Conservation (phyloP, 129 eudicot genomes). For the Escallonia rubra region DNA sequence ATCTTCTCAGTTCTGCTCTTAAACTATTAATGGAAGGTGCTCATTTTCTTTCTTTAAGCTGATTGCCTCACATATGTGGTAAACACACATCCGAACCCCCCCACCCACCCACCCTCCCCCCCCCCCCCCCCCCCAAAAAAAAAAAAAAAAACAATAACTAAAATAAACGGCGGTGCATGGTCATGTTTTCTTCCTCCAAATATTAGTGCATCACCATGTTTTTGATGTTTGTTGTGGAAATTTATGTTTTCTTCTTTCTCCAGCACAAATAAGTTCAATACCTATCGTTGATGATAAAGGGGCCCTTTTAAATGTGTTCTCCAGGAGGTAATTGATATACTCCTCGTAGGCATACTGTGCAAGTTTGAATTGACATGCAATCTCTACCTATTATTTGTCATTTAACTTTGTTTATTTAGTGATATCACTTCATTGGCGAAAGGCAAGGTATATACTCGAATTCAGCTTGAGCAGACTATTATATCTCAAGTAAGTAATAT, state of each 20-base stretch:
- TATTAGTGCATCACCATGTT: too few species aligned
- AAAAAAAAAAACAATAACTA: too few species aligned
- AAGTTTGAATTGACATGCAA: not conserved
- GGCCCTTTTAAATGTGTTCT: slow-evolving; percentile 38
- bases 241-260: slow-evolving; percentile 4
- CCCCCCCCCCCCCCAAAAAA: too few species aligned
- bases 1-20: slow-evolving; percentile 48
- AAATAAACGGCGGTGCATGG: too few species aligned
- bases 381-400: not conserved
- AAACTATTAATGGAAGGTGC: slow-evolving; percentile 47
- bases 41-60: not conserved
- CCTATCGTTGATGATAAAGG: slow-evolving; percentile 63
- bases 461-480: slow-evolving; percentile 51
- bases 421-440: slow-evolving; percentile 57
- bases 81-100: too few species aligned
- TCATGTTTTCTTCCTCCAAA: too few species aligned
- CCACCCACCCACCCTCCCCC: too few species aligned
- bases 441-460: slow-evolving; percentile 42
- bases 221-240: not conserved
- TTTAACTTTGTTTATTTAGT: slow-evolving; percentile 21
- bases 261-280: slow-evolving; percentile 65
- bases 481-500: slow-evolving; percentile 52
- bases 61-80: too few species aligned
- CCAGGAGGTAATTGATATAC: slow-evolving; percentile 48
- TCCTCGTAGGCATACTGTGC: not conserved